Base-by-base conservation (phyloP, 148 eudicot genomes). In the Cornus florida region DNA sequence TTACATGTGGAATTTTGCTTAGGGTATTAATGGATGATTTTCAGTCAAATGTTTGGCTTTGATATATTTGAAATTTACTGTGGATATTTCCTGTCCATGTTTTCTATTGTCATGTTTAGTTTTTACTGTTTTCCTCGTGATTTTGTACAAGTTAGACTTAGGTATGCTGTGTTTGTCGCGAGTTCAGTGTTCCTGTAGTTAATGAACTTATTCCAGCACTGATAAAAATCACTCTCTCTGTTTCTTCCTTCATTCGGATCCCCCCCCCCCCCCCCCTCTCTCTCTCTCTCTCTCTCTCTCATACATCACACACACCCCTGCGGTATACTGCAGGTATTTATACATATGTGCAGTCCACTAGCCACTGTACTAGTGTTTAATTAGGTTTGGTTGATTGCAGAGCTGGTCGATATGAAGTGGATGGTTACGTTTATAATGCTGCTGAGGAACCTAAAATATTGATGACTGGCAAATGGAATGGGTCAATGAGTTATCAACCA, bases 381-480 rank as follows among this genome's bases (percentile, higher is more conserved):
- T 11, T 77, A 7, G 17, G 5, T 79, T 24, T 53, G 16, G 74
- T 72, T 80, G 41, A 32, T 69, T 82, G 81, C 85, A 94, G 98
- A 53, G 91, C 98, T 78, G 93, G 93, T 80, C 90, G 98, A 39
- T 94, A 92, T 86, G 98, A 94, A 84, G 95, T 94, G 66, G 98
- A 94, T 83, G 98, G 98, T 80, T 94, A 94, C 76, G 97, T 94
- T 1, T 94, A 92, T 75, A 92, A 92, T 83, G 85, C 95, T 71
- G 86, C 85, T 41, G 98, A 94, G 80, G 98, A 94, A 72, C 98
- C 98, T 57, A 94, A 92, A 76, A 67, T 94, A 75, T 84, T 94
- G 88, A 94, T 94, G 92, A 92, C 95, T 7, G 97, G 98, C 10
- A 94, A 92, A 81, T 94, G 98, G 93, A 91, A 86, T 53, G 92